A percentile compares a stretch with the other conserved stretches of the same genome.
Conservation (phyloP, 2,329 filamentous ascomycete species). For the Lasiodiplodia theobromae region DNA sequence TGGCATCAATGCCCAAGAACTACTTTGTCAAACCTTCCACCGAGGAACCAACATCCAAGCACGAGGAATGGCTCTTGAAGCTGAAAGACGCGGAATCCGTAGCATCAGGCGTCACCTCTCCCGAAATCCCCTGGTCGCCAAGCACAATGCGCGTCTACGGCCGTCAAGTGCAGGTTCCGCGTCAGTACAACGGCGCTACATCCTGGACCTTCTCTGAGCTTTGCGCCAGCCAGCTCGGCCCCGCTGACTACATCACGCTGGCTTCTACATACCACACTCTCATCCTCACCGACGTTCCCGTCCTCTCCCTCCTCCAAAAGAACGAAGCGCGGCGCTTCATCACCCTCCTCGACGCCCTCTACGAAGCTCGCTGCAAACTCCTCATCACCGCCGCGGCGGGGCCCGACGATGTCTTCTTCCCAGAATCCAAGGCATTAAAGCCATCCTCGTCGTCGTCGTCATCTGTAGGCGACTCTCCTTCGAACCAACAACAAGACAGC, state of each 20-base stretch:
- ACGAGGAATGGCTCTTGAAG: slow-evolving; percentile 17
- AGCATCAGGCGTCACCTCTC: neutral
- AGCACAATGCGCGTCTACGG: slow-evolving; percentile 66
- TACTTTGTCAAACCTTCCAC: slow-evolving; percentile 43
- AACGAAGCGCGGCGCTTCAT: slow-evolving; percentile 84
- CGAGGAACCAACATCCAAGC: slow-evolving; percentile 28
- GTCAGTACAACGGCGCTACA: slow-evolving; percentile 63
- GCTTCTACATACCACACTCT: slow-evolving; percentile 82
- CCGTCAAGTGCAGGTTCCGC: slow-evolving; percentile 66
- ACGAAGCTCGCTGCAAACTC: slow-evolving; percentile 81
- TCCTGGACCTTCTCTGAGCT: slow-evolving; percentile 74
- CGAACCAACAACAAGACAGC: slow-evolving; percentile 32
- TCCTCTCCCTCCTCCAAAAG: slow-evolving; percentile 72
- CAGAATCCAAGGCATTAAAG: slow-evolving; percentile 54
- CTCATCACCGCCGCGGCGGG: slow-evolving; percentile 71
- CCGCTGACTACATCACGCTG: slow-evolving; percentile 83
- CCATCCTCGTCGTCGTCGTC: neutral
- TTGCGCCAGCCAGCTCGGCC: slow-evolving; percentile 70
- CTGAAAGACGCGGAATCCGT: slow-evolving; percentile 13
- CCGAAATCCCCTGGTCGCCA: slow-evolving; percentile 52
- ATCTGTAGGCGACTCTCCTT: neutral
- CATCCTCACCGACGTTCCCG: slow-evolving; percentile 73
- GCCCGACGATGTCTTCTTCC: slow-evolving; percentile 81
- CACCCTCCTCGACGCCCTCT: slow-evolving; percentile 79
- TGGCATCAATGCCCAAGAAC: slow-evolving; percentile 40